These are phyloP conservation scores for Peronosclerospora sorghi DNA, from an alignment of 352 stramenopile genomes.

Conservation along the genomic window DNA sequence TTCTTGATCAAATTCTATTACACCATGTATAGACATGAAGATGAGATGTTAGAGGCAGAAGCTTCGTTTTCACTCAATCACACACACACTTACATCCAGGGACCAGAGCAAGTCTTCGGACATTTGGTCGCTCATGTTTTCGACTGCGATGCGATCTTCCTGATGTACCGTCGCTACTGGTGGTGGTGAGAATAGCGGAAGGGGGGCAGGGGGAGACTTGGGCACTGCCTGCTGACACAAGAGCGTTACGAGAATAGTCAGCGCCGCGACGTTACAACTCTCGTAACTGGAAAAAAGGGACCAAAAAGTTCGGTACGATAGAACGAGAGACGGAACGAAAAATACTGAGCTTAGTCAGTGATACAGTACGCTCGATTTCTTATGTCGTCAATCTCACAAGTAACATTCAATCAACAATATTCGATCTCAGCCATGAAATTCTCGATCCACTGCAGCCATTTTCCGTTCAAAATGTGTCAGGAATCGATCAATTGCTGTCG, in stretches of 20 bases:
- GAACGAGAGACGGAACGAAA: too few species aligned
- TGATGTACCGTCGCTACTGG: too few species aligned
- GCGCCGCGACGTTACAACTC: constrained; percentile 15
- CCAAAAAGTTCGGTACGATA: too few species aligned
- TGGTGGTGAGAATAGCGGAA: background rate
- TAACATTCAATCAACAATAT: too few species aligned
- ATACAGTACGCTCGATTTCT: too few species aligned
- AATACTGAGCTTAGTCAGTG: too few species aligned
- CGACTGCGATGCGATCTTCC: background rate
- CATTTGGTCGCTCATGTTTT: constrained; percentile 42
- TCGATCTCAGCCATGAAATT: too few species aligned
- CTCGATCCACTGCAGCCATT: too few species aligned
- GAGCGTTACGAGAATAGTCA: constrained; percentile 30
- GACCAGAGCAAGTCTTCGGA: constrained; percentile 62
- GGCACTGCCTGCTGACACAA: constrained; percentile 3
- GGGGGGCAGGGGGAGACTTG: background rate
- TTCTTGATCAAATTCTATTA: constrained; percentile 34
- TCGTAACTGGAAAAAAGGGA: background rate
- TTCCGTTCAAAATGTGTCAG: too few species aligned
- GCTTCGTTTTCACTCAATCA: too few species aligned
- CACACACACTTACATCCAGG: constrained; percentile 42
- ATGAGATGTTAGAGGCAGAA: constrained; percentile 1
- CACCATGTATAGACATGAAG: background rate
- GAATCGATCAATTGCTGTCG: too few species aligned
- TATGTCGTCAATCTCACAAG: too few species aligned